These are phyloP conservation scores for Colletotrichum gloeosporioides DNA, from an alignment of 2,329 filamentous ascomycete genomes.

Conservation along the genomic window DNA sequence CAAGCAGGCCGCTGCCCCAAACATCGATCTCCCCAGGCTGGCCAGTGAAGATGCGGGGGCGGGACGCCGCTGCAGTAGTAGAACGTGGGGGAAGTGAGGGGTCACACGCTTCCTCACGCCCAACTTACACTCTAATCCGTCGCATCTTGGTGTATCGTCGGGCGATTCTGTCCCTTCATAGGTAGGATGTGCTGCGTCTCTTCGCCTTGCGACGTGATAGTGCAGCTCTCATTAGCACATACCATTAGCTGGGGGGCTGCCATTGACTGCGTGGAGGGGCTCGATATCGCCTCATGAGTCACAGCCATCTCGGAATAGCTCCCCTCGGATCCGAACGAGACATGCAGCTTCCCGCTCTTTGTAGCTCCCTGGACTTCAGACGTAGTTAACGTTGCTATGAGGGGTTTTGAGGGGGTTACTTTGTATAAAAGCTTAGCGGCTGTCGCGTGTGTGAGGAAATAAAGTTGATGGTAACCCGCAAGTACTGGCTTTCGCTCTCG, in stretches of 20 bases:
- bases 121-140: constrained; percentile 13
- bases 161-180: neutral
- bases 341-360: neutral
- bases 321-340: neutral
- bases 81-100: constrained; percentile 37
- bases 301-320: neutral
- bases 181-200: neutral
- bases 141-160: constrained; percentile 11
- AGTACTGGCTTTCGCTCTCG: neutral
- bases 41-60: constrained; percentile 7
- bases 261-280: neutral
- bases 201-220: neutral
- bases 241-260: neutral
- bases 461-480: neutral
- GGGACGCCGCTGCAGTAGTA: constrained; percentile 28
- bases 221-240: constrained; percentile 5
- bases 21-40: neutral
- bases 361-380: neutral
- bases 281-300: neutral
- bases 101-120: constrained; percentile 8
- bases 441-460: neutral
- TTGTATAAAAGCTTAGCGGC: constrained; percentile 7
- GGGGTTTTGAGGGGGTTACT: neutral
- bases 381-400: neutral
- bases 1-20: neutral